Percentiles rank a stretch among this genome's conserved stretches.
Conservation (phyloP, 1,284 basidiomycete species). For the Blastosporella zonata region DNA sequence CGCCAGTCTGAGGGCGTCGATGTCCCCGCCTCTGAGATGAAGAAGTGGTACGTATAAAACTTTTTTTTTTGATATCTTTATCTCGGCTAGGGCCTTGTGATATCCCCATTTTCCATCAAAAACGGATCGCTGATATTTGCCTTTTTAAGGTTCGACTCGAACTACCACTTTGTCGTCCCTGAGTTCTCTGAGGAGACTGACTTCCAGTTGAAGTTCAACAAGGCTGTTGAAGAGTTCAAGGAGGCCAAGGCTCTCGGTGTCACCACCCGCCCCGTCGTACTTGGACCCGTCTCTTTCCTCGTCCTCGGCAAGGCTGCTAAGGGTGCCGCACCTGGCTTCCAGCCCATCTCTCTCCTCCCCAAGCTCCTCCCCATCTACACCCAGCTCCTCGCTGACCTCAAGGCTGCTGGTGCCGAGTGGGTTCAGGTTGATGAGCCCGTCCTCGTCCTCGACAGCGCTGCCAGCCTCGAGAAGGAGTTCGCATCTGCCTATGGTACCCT, state of each 20-base stretch:
- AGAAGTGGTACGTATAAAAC: constrained; percentile 78
- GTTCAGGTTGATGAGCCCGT: constrained; percentile 98
- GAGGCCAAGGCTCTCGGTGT: constrained; percentile 94
- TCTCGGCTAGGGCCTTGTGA: constrained; percentile 13
- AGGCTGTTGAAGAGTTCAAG: constrained; percentile 91
- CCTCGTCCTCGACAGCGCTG: constrained; percentile 89
- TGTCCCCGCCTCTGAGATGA: constrained; percentile 98
- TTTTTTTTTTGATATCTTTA: constrained; percentile 10
- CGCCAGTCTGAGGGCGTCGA: constrained; percentile 94
- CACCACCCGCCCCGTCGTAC: constrained; percentile 91
- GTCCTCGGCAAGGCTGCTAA: constrained; percentile 90
- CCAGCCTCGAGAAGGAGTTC: constrained; percentile 81
- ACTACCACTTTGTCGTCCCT: constrained; percentile 99
- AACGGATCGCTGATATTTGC: constrained; percentile 2
- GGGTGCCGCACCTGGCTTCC: constrained; percentile 83
- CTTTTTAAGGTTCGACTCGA: constrained; percentile 89
- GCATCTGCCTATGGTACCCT: constrained; percentile 82
- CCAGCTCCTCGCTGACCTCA: constrained; percentile 88
- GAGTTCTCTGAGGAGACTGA: constrained; percentile 91
- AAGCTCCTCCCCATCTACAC: constrained; percentile 93
- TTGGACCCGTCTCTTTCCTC: constrained; percentile 97
- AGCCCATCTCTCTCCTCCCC: constrained; percentile 87
- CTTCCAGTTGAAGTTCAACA: constrained; percentile 96
- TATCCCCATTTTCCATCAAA: constrained; percentile 1
- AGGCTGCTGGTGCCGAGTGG: constrained; percentile 88